Evolutionary conservation across 1,284 basidiomycete species (phyloP), one percentile per base, ranked within the genome.

Genomic region (Anthracocystis setariae): DNA sequence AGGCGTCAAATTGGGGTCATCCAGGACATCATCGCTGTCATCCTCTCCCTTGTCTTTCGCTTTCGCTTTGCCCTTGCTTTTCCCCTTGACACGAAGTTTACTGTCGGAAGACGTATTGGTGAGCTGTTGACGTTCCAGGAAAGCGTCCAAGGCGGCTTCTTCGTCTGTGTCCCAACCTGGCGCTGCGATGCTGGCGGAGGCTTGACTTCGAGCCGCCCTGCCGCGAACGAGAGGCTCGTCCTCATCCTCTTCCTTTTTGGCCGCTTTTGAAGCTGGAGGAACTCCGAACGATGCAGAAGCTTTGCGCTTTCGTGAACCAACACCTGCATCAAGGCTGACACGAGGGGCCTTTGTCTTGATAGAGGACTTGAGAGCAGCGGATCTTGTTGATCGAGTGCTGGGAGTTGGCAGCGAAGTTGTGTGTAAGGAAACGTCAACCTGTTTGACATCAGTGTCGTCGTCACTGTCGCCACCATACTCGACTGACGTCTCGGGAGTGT

Each of bases 401-500:
- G 33, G 49, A 18, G 46, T 29, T 45, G 51, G 48, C 20, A 48
- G 35, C 13, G 39, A 25, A 21, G 18, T 5, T 0, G 29, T 44
- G 17, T 39, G 37, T 21, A 48, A 8, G n/a, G 23, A 17, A 21
- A 17, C 18, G 39, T 68, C 58, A 12, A 7, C 29, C 5, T 29
- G 7, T 29, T 29, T 12, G 29, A 29, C 29, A 29, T 29, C 29
- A 37, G 37, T 15, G 23, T 55, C 59, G 38, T 59, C 51, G 20
- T 45, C 33, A 42, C 43, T 40, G 53, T 55, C 70, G 12, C 46
- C 55, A 29, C 46, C 71, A 21, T 57, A 66, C 15, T 65, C 66
- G 12, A 70, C 55, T 10, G 71, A 73, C 15, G 71, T 73, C 21
- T 59, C 71, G 24, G 71, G 71, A 20, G 71, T 73, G 55, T 66